Evolutionary conservation across 176 grass and related monocot species (phyloP).

Genomic region (sorghum (Sorghum bicolor)): DNA sequence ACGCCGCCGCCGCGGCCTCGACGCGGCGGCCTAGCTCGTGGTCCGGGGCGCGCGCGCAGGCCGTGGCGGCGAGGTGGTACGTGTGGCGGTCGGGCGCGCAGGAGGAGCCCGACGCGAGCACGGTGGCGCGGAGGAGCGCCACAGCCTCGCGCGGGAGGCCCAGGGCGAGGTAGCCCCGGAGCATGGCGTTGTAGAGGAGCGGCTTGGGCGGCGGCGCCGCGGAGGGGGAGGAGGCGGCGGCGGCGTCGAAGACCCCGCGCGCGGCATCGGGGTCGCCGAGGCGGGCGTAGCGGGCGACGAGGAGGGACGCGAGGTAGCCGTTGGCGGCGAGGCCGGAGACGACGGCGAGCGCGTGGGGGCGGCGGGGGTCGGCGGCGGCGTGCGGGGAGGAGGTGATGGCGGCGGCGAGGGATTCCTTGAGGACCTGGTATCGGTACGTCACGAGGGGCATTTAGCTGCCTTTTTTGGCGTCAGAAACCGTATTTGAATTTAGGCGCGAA

Average conservation of each 20-base stretch:
- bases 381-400: slow-evolving; percentile 30
- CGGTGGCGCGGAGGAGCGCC: slow-evolving; percentile 35
- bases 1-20: neutral
- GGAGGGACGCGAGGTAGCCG: slow-evolving; percentile 50
- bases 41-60: slow-evolving; percentile 35
- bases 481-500: neutral
- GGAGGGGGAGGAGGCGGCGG: neutral
- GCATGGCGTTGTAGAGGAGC: slow-evolving; percentile 69
- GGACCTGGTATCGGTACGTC: slow-evolving; percentile 44
- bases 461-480: neutral
- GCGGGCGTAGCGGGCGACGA: slow-evolving; percentile 58
- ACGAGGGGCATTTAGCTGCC: slow-evolving; percentile 12
- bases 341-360: slow-evolving; percentile 39
- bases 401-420: slow-evolving; percentile 63
- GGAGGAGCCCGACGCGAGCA: neutral
- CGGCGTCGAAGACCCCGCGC: slow-evolving; percentile 45
- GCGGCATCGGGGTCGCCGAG: slow-evolving; percentile 39
- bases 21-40: slow-evolving; percentile 13
- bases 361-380: slow-evolving; percentile 35
- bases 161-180: slow-evolving; percentile 43
- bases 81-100: slow-evolving; percentile 45
- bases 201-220: slow-evolving; percentile 20
- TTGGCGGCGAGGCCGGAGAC: slow-evolving; percentile 46
- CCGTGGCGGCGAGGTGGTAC: slow-evolving; percentile 54
- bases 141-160: slow-evolving; percentile 36